These are phyloP conservation scores for Colletotrichum brevisporum DNA, from an alignment of 2,329 filamentous ascomycete species.

Conservation along the genomic window DNA sequence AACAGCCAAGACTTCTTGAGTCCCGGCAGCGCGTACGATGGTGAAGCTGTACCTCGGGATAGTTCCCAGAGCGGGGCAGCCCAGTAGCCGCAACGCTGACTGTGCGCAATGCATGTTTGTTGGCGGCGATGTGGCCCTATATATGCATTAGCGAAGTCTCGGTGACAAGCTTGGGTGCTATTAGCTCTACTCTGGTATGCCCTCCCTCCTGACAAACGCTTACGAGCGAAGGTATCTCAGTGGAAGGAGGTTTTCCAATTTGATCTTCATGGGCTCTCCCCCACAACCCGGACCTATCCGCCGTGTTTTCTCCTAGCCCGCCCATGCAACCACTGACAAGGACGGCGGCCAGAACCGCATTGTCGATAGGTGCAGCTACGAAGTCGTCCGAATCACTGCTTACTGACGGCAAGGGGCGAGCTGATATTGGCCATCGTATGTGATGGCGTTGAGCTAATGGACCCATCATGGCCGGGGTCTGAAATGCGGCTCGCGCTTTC, in stretches of 20 bases:
- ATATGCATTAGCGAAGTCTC: slow-evolving; percentile 14
- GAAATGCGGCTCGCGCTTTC: too few species aligned
- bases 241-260: neutral
- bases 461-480: too few species aligned
- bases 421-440: too few species aligned
- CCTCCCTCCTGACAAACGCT: neutral
- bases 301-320: neutral
- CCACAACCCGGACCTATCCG: neutral
- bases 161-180: neutral
- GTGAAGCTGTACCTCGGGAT: neutral
- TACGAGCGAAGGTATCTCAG: neutral
- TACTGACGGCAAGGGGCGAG: too few species aligned
- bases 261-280: neutral
- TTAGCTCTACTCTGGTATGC: neutral
- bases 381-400: too few species aligned
- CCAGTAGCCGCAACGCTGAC: slow-evolving; percentile 20
- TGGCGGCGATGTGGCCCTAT: slow-evolving; percentile 1
- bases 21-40: too few species aligned
- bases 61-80: neutral
- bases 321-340: neutral
- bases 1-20: too few species aligned
- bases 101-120: slow-evolving; percentile 8
- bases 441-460: too few species aligned
- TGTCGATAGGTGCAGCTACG: neutral
- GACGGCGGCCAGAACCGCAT: neutral